Percentiles rank a stretch among this genome's conserved stretches.
Conservation (phyloP, 164 flowering plant species). For the Aristolochia fimbriata region DNA sequence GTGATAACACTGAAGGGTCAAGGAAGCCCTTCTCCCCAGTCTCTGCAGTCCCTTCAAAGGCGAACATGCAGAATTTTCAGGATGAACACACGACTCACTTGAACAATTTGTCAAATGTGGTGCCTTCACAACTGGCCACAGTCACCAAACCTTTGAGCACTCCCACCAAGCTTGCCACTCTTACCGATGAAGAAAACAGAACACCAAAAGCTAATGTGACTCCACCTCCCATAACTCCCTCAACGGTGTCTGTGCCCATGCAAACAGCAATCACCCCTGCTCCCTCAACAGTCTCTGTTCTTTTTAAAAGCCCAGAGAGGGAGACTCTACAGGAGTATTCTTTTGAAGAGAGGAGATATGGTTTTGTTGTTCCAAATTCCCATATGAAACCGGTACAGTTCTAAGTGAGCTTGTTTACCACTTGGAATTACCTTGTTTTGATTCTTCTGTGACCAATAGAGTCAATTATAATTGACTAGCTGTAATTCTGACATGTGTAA, state of each 20-base stretch:
- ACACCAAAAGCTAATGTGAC: constrained; percentile 39
- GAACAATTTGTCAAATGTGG: too few relatives aligned
- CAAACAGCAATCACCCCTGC: constrained; percentile 62
- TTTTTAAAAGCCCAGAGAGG: constrained; percentile 1
- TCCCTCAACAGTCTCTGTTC: constrained; percentile 16
- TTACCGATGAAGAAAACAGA: constrained; percentile 27
- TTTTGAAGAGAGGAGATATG: constrained; percentile 62
- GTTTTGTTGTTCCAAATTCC: constrained; percentile 18
- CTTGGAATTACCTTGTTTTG: neutral
- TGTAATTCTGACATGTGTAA: neutral
- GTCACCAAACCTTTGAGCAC: neutral
- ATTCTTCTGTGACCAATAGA: neutral
- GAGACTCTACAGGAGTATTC: constrained; percentile 27
- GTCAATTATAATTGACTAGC: constrained; percentile 16
- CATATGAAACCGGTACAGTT: constrained; percentile 2
- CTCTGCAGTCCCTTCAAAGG: constrained; percentile 25
- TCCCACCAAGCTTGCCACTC: constrained; percentile 15
- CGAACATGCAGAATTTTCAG: constrained; percentile 24
- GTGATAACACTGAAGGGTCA: constrained; percentile 34
- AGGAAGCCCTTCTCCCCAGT: constrained; percentile 85
- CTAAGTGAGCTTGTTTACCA: neutral
- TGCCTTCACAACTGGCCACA: too few relatives aligned
- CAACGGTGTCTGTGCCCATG: constrained; percentile 61
- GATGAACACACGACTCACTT: constrained; percentile 18
- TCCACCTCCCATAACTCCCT: constrained; percentile 42